Conservation (phyloP, 352 stramenopile genomes). For the Nothophytophthora sp. region DNA sequence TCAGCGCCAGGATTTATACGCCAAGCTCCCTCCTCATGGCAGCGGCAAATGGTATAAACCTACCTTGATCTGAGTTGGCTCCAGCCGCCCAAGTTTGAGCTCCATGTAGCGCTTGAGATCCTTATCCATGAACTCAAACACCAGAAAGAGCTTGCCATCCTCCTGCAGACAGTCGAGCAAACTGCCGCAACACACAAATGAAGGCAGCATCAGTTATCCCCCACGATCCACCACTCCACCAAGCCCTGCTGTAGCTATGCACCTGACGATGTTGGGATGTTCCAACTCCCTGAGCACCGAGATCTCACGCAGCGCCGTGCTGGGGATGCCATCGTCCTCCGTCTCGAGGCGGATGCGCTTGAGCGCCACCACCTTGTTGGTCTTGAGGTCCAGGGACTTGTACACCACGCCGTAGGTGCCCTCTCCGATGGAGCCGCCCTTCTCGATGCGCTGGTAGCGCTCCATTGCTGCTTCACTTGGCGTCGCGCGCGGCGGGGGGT, state of each 20-base stretch:
- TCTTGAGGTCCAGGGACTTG: constrained; percentile 94
- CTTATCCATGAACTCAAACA: constrained; percentile 99
- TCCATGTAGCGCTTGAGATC: constrained; percentile 98
- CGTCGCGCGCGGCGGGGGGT: too few species aligned
- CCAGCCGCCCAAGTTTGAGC: constrained; percentile 70
- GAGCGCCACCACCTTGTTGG: constrained; percentile 91
- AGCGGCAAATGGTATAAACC: background rate
- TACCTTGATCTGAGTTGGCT: constrained; percentile 66
- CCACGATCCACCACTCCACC: background rate
- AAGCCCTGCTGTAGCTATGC: constrained; percentile 1
- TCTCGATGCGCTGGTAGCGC: constrained; percentile 93
- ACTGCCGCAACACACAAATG: constrained; percentile 19
- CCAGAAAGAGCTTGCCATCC: constrained; percentile 96
- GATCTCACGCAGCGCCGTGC: constrained; percentile 98
- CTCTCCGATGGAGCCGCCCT: constrained; percentile 92
- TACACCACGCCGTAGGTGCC: constrained; percentile 98
- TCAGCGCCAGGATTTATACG: background rate
- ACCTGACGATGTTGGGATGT: constrained; percentile 98
- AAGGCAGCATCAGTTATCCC: background rate
- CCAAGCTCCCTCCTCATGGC: background rate
- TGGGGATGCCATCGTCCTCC: constrained; percentile 99
- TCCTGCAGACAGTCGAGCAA: constrained; percentile 96
- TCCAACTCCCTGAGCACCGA: constrained; percentile 96
- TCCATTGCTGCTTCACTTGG: constrained; percentile 53
- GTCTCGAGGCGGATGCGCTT: constrained; percentile 98